Base-by-base conservation (phyloP, 1,284 basidiomycete species). In the Rhodotorula sp. region DNA sequence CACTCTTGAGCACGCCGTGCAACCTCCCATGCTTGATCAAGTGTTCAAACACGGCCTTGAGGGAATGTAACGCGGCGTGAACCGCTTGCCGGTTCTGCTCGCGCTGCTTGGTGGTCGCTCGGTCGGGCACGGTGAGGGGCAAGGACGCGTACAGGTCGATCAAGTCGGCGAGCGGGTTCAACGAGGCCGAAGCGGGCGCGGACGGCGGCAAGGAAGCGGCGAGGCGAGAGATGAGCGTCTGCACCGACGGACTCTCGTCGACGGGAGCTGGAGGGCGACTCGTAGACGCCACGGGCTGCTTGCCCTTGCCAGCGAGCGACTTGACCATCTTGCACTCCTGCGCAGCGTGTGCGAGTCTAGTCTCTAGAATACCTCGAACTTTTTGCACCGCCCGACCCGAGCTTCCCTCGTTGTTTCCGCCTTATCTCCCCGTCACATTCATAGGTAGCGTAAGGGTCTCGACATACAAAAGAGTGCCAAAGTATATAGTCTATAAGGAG, bases 121-220 rank as follows among this genome's bases (percentile, higher is more conserved):
- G 24, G 3, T 69, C 48, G 85, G 84, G n/a, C 8, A 70, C 64
- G 12, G 48, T 20, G 44, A 67, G 45, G 6, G 72, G 53, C 7
- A 68, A n/a, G 1, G 26, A 6, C 15, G 44, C 18, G 60, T 75
- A 73, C 48, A 91, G 81, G 22, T 86, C 82, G 64, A 93, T 80
- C 12, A 96, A 86, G 79, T 93, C 90, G 10, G 87, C 86, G 29
- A 95, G 84, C 1, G 88, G 83, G 78, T 96, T 96, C 54, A 95
- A 84, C n/a, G 65, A 66, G 10, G 67, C 63, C 22, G 66, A 67
- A 12, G 69, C 37, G 17, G 74, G 67, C 3, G 71, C 69, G 37
- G 69, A 29, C 22, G 74, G 74, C 20, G 74, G 74, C 26, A 75
- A 69, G 17, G 44, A 44, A 5, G 72, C 56, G 24, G 71, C 62